Evolutionary conservation across 1,284 basidiomycete genomes (phyloP).

Genomic region (Mycena citricolor): DNA sequence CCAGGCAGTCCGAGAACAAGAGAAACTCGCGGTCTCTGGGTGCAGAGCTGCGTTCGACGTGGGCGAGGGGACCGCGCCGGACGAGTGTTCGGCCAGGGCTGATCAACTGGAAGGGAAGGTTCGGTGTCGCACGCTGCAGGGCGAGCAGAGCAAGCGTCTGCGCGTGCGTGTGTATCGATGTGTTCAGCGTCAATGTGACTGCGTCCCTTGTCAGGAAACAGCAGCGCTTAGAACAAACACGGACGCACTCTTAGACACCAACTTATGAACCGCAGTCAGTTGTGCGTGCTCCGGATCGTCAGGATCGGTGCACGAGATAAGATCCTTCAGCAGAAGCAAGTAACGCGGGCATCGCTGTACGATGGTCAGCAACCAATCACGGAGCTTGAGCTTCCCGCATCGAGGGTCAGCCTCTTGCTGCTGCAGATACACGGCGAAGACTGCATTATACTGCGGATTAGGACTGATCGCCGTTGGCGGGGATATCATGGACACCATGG

Average conservation of each 20-base stretch:
- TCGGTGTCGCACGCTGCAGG: slow-evolving; percentile 72
- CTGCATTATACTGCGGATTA: slow-evolving; percentile 42
- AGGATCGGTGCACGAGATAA: slow-evolving; percentile 62
- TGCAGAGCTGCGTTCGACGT: slow-evolving; percentile 49
- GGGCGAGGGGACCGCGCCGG: slow-evolving; percentile 62
- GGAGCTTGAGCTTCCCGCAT: slow-evolving; percentile 73
- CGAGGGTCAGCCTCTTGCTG: slow-evolving; percentile 61
- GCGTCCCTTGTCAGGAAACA: slow-evolving; percentile 8
- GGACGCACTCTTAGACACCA: slow-evolving; percentile 72
- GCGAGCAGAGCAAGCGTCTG: slow-evolving; percentile 73
- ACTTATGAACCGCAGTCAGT: slow-evolving; percentile 55
- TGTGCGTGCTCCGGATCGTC: slow-evolving; percentile 65
- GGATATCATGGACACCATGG: slow-evolving; percentile 51
- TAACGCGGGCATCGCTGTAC: slow-evolving; percentile 88
- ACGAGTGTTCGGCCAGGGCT: slow-evolving; percentile 76
- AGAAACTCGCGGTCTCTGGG: slow-evolving; percentile 70
- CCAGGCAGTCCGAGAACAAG: slow-evolving; percentile 77
- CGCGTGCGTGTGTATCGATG: slow-evolving; percentile 73
- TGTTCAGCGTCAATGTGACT: slow-evolving; percentile 80
- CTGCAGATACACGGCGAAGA: slow-evolving; percentile 63
- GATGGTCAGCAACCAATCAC: slow-evolving; percentile 84
- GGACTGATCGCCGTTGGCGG: slow-evolving; percentile 36
- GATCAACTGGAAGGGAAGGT: slow-evolving; percentile 76
- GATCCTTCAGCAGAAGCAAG: slow-evolving; percentile 76
- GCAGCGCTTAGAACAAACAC: not conserved